Percentiles rank a stretch among this genome's conserved stretches.
phyloP scores from a whole-genome alignment of 768 basidiomycete genomes.

The Serpula lacrymans region DNA sequence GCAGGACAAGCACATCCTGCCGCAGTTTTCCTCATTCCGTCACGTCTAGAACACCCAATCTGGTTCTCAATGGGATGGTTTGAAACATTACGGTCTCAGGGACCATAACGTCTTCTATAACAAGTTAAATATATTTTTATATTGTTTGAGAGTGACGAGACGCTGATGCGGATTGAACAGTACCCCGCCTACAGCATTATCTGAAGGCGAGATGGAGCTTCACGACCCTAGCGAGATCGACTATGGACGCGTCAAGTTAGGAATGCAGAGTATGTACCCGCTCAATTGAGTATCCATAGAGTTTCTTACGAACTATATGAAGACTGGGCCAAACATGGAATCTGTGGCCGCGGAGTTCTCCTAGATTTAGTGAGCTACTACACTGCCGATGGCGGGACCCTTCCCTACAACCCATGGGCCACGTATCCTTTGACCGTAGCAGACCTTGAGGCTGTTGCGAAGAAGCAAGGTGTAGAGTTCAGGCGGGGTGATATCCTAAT shows the following conservation, averaged over 20 bases:
- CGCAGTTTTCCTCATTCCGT: neutral
- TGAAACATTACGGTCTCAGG: conserved; percentile 53
- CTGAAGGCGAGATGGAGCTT: conserved; percentile 43
- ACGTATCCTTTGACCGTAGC: conserved; percentile 48
- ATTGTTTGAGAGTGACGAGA: neutral
- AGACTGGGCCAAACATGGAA: conserved; percentile 74
- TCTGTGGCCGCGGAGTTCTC: conserved; percentile 65
- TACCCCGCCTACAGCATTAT: conserved; percentile 40
- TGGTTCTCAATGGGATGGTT: conserved; percentile 68
- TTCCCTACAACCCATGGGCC: conserved; percentile 66
- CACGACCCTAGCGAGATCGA: conserved; percentile 49
- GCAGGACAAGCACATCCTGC: neutral
- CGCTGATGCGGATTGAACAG: conserved; percentile 24
- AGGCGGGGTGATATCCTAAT: conserved; percentile 59
- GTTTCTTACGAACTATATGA: neutral
- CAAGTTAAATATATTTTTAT: conserved; percentile 36
- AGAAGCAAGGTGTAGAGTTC: conserved; percentile 55
- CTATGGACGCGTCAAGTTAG: conserved; percentile 45
- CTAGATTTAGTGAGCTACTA: conserved; percentile 60
- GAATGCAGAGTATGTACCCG: conserved; percentile 60
- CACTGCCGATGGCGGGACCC: conserved; percentile 31
- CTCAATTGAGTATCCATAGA: neutral
- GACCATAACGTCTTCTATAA: conserved; percentile 60
- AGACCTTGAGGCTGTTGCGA: conserved; percentile 57
- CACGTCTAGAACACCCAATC: conserved; percentile 61